Evolutionary conservation across 106 monocot genomes (phyloP), one percentile per base, ranked within the genome.

Genomic region (Dendrobium chrysotoxum): DNA sequence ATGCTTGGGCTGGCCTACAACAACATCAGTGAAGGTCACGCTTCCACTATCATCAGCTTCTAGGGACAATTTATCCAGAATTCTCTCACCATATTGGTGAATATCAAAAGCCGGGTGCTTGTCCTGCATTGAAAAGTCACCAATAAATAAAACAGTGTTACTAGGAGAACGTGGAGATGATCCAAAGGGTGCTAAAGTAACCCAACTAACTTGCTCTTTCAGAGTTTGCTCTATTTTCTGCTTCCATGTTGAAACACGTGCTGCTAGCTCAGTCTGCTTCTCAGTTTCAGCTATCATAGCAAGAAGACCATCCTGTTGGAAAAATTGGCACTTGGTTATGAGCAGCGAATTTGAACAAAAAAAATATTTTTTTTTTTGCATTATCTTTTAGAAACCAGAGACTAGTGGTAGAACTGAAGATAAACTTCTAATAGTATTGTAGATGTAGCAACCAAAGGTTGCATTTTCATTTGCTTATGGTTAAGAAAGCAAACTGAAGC

Each of bases 231-330:
- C 96, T 75, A 94, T 92, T 70, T 89, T 35, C 40, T 94, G 91
- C 79, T 90, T 94, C 96, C 96, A 97, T 78, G 92, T 89, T 50
- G 94, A 97, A 78, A 97, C 94, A 15, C 92, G 84, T 65, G 87
- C 80, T 64, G 92, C 90, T 55, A 97, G 58, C 77, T 92, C 96
- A 28, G 92, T 92, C 72, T 89, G 96, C 79, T 88, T 92, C 82
- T 96, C 93, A 40, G 88, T 84, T 85, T 96, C 93, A 53, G 90
- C 87, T 81, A 96, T 89, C 80, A 86, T 94, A 68, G 96, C 93
- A 85, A 96, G 93, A 82, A 93, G 96, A 10, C 83, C 53, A 86
- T 96, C 93, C 96, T 96, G 83, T 44, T 7, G 9, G 28, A 21
- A 74, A 10, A 42, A 8, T 41, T 41, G 39, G 21, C 18, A 21